Percentiles rank a stretch among this genome's conserved stretches.
These are phyloP conservation scores for Macrolepiota fuliginosa DNA, from an alignment of 768 basidiomycete species.

Conservation along the genomic window DNA sequence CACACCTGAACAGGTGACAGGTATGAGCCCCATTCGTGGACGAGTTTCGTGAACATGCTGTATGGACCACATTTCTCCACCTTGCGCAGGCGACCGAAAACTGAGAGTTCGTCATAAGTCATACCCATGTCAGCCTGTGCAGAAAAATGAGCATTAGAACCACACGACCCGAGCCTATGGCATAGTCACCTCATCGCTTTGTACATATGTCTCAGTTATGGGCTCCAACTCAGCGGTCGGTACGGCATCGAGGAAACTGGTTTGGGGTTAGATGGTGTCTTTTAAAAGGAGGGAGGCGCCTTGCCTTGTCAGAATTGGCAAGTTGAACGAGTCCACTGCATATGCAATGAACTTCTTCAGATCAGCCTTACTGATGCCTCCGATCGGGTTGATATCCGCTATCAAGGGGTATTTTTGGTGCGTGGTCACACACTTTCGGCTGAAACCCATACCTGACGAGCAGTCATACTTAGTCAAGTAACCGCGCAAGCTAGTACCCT, in stretches of 20 bases:
- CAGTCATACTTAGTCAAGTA: conserved; percentile 99
- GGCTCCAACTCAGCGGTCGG: conserved; percentile 98
- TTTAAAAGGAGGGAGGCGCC: conserved; percentile 7
- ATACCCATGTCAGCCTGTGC: conserved; percentile 96
- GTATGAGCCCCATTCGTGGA: conserved; percentile 88
- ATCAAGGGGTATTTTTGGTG: conserved; percentile 4
- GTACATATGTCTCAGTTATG: conserved; percentile 90
- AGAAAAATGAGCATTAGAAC: conserved; percentile 9
- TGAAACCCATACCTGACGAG: conserved; percentile 63
- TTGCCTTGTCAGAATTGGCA: conserved; percentile 81
- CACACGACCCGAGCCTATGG: background rate
- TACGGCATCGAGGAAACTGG: conserved; percentile 85
- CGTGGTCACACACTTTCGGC: background rate
- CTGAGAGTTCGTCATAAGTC: conserved; percentile 96
- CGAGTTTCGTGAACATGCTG: conserved; percentile 93
- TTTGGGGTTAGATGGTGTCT: background rate
- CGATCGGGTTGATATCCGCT: conserved; percentile 99
- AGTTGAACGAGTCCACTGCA: conserved; percentile 71
- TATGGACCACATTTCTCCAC: conserved; percentile 98
- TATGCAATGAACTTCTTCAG: conserved; percentile 93
- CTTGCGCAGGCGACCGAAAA: conserved; percentile 91
- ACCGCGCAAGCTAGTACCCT: conserved; percentile 72
- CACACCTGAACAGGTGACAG: conserved; percentile 80
- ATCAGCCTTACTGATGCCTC: conserved; percentile 97
- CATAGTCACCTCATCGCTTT: conserved; percentile 81